Evolutionary conservation across 129 eudicot genomes (phyloP).

Genomic region (Logfia minima): DNA sequence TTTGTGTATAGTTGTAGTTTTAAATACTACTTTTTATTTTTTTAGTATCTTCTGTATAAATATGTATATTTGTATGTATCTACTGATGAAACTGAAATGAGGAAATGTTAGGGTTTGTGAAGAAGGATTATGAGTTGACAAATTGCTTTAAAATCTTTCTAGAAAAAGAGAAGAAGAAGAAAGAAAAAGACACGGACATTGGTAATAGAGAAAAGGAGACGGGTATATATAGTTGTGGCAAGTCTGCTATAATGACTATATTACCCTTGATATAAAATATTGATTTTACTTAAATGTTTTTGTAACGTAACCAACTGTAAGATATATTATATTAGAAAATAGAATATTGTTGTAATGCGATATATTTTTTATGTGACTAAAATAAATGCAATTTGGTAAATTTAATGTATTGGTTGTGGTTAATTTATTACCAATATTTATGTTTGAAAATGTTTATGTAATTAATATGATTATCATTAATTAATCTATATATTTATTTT

Average conservation of each 20-base stretch:
- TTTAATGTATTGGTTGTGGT: no score
- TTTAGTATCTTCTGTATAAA: neutral
- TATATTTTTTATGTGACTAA: neutral
- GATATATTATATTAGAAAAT: neutral
- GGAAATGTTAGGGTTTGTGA: neutral
- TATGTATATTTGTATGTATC: no score
- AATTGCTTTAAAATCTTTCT: neutral
- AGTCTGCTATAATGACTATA: neutral
- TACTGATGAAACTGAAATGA: neutral
- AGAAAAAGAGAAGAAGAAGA: neutral
- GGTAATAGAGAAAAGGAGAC: neutral
- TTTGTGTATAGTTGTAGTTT: neutral
- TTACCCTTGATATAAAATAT: neutral
- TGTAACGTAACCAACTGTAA: neutral
- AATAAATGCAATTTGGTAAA: no score
- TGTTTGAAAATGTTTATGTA: no score
- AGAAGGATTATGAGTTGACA: neutral
- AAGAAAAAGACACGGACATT: slow-evolving; percentile 10
- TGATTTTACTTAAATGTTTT: neutral
- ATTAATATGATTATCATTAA: neutral
- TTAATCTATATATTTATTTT: no score
- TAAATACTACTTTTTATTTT: neutral
- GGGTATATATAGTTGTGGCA: slow-evolving; percentile 13
- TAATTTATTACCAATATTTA: no score
- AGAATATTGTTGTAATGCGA: neutral